These are phyloP conservation scores for Dactylellina parvicollis DNA, from an alignment of 2,329 filamentous ascomycete species.

Conservation along the genomic window DNA sequence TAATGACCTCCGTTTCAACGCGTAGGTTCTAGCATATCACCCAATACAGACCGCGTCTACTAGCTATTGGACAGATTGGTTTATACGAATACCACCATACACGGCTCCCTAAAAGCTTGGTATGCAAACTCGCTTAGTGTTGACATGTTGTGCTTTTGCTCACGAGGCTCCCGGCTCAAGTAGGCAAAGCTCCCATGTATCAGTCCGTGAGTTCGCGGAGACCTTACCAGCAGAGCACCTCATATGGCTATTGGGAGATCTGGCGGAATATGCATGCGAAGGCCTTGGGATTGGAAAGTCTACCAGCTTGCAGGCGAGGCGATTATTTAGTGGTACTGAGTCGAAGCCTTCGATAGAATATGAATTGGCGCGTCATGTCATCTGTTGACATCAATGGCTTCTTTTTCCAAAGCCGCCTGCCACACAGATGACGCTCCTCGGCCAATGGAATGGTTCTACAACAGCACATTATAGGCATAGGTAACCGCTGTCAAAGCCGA, in stretches of 20 bases:
- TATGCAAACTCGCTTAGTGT: slow-evolving; percentile 35
- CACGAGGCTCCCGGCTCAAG: slow-evolving; percentile 10
- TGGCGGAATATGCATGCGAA: slow-evolving; percentile 13
- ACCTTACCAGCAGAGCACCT: not conserved
- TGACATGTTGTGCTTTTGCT: slow-evolving; percentile 53
- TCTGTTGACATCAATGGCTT: no score
- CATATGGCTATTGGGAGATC: slow-evolving; percentile 18
- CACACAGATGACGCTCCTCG: no score
- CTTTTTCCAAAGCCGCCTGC: no score
- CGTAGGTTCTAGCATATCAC: not conserved
- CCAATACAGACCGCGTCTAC: not conserved
- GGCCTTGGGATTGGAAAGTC: slow-evolving; percentile 11
- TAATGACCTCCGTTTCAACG: not conserved
- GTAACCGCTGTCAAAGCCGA: not conserved
- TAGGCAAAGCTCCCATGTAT: slow-evolving; percentile 15
- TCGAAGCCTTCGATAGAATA: no score
- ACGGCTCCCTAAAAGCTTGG: not conserved
- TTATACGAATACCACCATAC: not conserved
- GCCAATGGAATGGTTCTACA: no score
- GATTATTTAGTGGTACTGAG: no score
- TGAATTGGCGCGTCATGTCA: no score
- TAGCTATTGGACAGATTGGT: not conserved
- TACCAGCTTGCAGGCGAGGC: not conserved
- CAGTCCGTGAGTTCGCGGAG: slow-evolving; percentile 14
- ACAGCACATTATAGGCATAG: no score